Evolutionary conservation across 106 monocot genomes (phyloP), one percentile per base, ranked within the genome.

Genomic region (Dioscorea alata): DNA sequence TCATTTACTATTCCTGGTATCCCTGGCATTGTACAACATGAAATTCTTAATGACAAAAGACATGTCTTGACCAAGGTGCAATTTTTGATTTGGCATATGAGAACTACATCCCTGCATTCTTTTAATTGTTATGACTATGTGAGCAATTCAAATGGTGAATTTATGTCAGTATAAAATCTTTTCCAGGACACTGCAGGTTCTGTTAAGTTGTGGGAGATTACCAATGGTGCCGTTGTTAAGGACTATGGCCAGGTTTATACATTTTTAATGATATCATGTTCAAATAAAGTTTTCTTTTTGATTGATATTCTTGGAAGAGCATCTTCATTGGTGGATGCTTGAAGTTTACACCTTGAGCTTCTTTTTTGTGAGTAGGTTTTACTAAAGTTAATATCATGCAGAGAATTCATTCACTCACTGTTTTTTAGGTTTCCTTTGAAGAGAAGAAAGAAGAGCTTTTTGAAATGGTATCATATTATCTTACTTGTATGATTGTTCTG

Each of bases 121-220:
- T 42, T 10, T 42, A 28, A 10, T 42, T 42, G 5, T 42, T 42
- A 42, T 42, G 42, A 10, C 5, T 42, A 42, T 42, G 6, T 1
- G 6, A 42, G 5, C 42, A 42, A 42, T 42, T 42, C 42, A 42
- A 28, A 6, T 42, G 42, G 42, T 42, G 10, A 8, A 42, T 42
- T 42, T 42, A 42, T 8, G 10, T 79, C 79, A 18, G 79, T 73
- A 18, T 54, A 54, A 59, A 18, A 42, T 35, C 48, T 76, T 33
- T 75, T 14, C 64, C 73, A 99, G 97, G 92, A 99, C 75, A 73
- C 92, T 64, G 57, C 85, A 54, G 92, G 85, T 75, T 81, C 83
- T 50, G 97, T 99, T 56, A 99, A 92, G 73, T 63, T 99, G 23
- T 93, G 97, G 97, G 97, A 99, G 57, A 90, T 99, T 19, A 93